A percentile compares a stretch with the other conserved stretches of the same genome.
Evolutionary conservation across 331 rosid species (phyloP).

Genomic region (Stylosanthes scabra): DNA sequence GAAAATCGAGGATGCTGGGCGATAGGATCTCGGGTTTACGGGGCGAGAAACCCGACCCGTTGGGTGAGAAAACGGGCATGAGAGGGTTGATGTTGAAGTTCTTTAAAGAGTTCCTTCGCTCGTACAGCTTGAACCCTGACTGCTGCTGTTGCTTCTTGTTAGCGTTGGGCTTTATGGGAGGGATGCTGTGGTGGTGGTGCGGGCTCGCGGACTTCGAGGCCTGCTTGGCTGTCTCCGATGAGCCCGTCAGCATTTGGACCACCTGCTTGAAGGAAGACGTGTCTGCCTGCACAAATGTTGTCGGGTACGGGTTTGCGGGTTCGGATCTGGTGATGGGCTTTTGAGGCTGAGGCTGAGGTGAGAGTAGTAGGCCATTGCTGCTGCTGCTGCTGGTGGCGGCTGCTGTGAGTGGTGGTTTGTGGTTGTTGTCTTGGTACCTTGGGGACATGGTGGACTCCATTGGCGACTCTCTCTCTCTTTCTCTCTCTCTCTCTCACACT

Average conservation of each 20-base stretch:
- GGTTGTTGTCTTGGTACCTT: conserved; percentile 40
- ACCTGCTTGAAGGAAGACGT: conserved; percentile 92
- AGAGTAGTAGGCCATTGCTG: conserved; percentile 45
- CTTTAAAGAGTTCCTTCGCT: conserved; percentile 76
- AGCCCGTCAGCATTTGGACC: conserved; percentile 97
- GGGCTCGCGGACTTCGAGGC: conserved; percentile 40
- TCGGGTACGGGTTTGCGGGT: conserved; percentile 82
- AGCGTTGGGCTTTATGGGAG: conserved; percentile 63
- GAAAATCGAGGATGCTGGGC: conserved; percentile 91
- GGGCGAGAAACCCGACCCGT: conserved; percentile 57
- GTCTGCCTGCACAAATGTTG: conserved; percentile 94
- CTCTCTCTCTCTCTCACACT: not conserved
- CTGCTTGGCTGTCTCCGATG: conserved; percentile 76
- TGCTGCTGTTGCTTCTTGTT: conserved; percentile 49
- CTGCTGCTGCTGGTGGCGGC: conserved; percentile 26
- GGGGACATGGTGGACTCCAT: conserved; percentile 68
- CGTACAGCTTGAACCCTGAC: conserved; percentile 82
- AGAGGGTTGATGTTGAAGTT: conserved; percentile 73
- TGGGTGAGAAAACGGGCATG: conserved; percentile 52
- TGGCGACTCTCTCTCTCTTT: conserved; percentile 7
- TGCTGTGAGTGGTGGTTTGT: conserved; percentile 26
- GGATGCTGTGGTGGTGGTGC: conserved; percentile 59
- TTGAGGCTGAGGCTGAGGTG: conserved; percentile 37
- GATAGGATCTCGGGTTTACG: conserved; percentile 81
- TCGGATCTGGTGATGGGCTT: conserved; percentile 85